Base-by-base conservation (phyloP, 1,284 basidiomycete species). In the Ustilago trichophora region DNA sequence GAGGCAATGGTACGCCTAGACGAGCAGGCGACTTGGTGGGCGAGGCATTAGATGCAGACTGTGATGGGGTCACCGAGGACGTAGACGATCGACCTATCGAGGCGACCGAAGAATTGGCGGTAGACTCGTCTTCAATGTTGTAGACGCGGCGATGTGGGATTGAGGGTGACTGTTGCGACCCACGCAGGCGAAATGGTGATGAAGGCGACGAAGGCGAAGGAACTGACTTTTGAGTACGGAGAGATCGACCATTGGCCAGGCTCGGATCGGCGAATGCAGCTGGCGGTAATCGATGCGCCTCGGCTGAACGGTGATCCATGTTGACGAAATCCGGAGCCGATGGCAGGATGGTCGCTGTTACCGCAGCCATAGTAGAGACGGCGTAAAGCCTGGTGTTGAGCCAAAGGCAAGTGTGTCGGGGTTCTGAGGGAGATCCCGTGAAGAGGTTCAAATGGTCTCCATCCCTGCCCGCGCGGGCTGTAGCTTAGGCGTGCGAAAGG, bases 81-180 rank as follows among this genome's bases (percentile, higher is more conserved):
- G 40, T 44, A 24, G 53, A 34, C 6, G 43, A 58, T 3, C 38
- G 43, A 33, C 32, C 12, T n/a, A 41, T 42, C 16, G 43, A 50
- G 16, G 37, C 37, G 19, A 32, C 19, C 15, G 44, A 51, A 3
- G 22, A 13, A 31, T 32, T 44, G 33, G 44, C n/a, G 3, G 31
- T 27, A 6, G 48, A 29, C 7, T 60, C 64, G 29, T 53, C 49
- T 3, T 57, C 57, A 24, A 60, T 52, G 45, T 67, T 57, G 64
- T 67, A 62, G 33, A 56, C 32, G 24, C 56, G 63, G 34, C 56
- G 63, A 42, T 56, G 29, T 24, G 63, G 63, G 21, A 66, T 66
- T 0, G 55, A 52, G 2, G 63, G 63, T 16, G 56, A 66, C 16
- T 57, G 33, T 15, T 24, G 48, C 6, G 52, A 22, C 3, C 26